Conservation (phyloP, 73 alveolate species). For the Durusdinium trenchii region DNA sequence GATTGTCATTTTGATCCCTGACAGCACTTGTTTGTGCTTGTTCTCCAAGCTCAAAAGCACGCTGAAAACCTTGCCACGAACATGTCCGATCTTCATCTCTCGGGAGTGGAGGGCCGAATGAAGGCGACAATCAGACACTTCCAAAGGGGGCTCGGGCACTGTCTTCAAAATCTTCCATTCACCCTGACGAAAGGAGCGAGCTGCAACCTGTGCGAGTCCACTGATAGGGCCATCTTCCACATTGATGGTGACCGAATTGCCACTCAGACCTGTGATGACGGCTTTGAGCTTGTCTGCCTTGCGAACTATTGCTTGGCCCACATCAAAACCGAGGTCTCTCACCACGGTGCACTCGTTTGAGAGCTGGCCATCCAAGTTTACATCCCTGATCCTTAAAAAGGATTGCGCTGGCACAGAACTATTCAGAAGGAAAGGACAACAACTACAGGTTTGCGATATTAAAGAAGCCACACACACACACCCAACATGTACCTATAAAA, state of each 20-base stretch:
- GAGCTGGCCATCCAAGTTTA: not conserved
- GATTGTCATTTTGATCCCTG: not conserved
- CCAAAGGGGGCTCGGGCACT: not conserved
- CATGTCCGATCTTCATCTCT: not conserved
- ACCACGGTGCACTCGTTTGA: not conserved
- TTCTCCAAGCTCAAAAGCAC: not conserved
- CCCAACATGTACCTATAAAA: not conserved
- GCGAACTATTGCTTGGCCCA: not conserved
- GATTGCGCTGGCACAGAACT: not conserved
- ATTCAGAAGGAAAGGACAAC: no score
- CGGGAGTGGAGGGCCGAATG: not conserved
- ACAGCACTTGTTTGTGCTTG: not conserved
- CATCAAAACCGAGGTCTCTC: not conserved
- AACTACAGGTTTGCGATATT: no score
- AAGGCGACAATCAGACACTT: not conserved
- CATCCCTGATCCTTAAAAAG: not conserved
- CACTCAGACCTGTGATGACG: not conserved
- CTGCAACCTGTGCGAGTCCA: not conserved
- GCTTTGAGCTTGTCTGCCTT: constrained; percentile 17
- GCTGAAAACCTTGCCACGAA: not conserved
- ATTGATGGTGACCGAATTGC: not conserved
- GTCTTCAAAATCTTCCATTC: not conserved
- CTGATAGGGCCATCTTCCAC: not conserved
- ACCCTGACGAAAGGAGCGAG: not conserved
- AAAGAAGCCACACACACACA: no score